Evolutionary conservation across 345 rosid genomes (phyloP).

Genomic region (Eucalyptus regnans): DNA sequence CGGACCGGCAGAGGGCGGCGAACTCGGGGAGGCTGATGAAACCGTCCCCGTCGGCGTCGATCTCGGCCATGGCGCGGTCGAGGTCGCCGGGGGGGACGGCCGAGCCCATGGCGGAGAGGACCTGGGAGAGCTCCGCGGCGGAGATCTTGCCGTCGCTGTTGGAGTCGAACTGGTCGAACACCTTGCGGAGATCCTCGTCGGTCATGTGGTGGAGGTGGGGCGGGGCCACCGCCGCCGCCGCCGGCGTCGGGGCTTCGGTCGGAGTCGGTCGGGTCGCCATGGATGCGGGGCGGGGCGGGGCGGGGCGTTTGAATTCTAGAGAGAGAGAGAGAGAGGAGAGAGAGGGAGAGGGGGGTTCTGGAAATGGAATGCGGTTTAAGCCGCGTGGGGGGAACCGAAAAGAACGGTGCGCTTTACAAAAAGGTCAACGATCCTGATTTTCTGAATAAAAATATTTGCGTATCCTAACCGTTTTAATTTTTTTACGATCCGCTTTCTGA

Average conservation of each 20-base stretch:
- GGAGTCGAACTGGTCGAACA: conserved; percentile 73
- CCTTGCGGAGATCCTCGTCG: conserved; percentile 38
- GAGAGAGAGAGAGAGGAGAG: background rate
- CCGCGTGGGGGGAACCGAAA: background rate
- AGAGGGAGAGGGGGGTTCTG: background rate
- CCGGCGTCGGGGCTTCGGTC: background rate
- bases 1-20: conserved; percentile 38
- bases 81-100: conserved; percentile 31
- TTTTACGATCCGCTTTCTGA: background rate
- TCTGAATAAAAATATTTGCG: background rate
- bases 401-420: rapidly evolving
- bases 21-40: conserved; percentile 56
- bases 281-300: background rate
- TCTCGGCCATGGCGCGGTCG: conserved; percentile 48
- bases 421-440: background rate
- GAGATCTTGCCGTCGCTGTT: conserved; percentile 95
- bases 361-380: background rate
- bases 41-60: conserved; percentile 78
- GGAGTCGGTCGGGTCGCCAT: background rate
- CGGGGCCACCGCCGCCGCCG: background rate
- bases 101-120: conserved; percentile 56
- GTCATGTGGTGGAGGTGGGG: background rate
- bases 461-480: background rate
- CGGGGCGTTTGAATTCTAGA: background rate
- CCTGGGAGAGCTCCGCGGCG: conserved; percentile 42